These are phyloP conservation scores for Mariannaea sp. DNA, from an alignment of 2,329 filamentous ascomycete species.

Conservation along the genomic window DNA sequence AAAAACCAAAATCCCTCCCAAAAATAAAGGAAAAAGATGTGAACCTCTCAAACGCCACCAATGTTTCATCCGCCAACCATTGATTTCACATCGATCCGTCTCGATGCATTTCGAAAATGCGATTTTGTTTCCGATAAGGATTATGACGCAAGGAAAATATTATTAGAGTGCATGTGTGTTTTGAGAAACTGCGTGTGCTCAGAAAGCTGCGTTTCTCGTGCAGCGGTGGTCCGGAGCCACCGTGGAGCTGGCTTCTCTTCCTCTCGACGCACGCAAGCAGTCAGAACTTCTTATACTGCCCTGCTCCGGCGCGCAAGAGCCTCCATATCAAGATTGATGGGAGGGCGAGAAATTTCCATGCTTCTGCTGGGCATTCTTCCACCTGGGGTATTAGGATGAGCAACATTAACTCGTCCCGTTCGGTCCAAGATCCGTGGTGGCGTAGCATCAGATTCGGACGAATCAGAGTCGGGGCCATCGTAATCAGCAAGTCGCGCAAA, in stretches of 20 bases:
- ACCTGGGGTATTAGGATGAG: constrained; percentile 60
- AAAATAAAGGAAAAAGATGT: too few species aligned
- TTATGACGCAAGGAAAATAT: constrained; percentile 26
- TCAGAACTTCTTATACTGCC: constrained; percentile 34
- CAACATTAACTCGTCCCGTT: constrained; percentile 61
- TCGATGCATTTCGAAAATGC: constrained; percentile 29
- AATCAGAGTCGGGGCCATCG: constrained; percentile 45
- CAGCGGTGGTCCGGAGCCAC: background rate
- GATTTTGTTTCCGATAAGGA: too few species aligned
- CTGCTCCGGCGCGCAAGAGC: constrained; percentile 33
- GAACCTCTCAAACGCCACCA: constrained; percentile 27
- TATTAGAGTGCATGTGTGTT: constrained; percentile 23
- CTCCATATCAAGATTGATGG: constrained; percentile 36
- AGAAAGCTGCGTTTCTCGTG: constrained; percentile 1
- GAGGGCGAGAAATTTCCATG: constrained; percentile 56
- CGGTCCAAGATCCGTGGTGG: constrained; percentile 54
- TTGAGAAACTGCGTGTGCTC: constrained; percentile 20
- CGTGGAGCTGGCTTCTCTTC: background rate
- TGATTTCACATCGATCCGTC: constrained; percentile 14
- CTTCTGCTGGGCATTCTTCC: constrained; percentile 60
- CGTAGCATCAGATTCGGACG: constrained; percentile 50
- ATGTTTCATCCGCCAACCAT: constrained; percentile 14
- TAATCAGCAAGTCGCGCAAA: constrained; percentile 76
- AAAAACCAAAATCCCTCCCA: constrained; percentile 10
- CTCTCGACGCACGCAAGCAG: constrained; percentile 29